phyloP scores from a whole-genome alignment of 306 rosid species.

The Sesbania bispinosa region DNA sequence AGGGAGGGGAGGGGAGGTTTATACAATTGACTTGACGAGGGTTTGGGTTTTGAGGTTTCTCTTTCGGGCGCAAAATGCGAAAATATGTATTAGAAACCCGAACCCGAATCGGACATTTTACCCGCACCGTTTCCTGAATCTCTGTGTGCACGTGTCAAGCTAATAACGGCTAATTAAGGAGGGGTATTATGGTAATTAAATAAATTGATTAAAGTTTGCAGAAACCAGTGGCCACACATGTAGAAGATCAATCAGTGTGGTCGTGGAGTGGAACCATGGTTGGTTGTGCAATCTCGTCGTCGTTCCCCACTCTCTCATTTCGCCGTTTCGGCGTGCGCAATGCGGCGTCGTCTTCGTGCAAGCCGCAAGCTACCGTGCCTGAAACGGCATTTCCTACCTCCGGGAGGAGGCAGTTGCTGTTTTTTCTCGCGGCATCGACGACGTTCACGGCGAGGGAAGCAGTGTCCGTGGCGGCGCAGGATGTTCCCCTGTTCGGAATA shows the following conservation, averaged over 20 bases:
- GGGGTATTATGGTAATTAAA: conserved; percentile 12
- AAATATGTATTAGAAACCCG: conserved; percentile 6
- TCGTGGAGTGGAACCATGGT: conserved; percentile 36
- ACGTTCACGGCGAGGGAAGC: conserved; percentile 42
- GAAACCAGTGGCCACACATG: conserved; percentile 30
- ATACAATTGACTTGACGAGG: neutral
- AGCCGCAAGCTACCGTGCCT: conserved; percentile 4
- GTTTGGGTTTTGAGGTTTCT: conserved; percentile 17
- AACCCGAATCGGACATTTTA: neutral
- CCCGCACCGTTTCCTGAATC: neutral
- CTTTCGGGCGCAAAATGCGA: conserved; percentile 44
- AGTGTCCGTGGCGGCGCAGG: conserved; percentile 58
- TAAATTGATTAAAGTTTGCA: neutral
- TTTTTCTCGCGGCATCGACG: conserved; percentile 49
- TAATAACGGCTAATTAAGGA: neutral
- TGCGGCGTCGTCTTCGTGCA: conserved; percentile 24
- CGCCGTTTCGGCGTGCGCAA: conserved; percentile 31
- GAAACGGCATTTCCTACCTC: neutral
- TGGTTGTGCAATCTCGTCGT: conserved; percentile 40
- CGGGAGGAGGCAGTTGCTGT: conserved; percentile 56
- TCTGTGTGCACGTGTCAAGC: conserved; percentile 20
- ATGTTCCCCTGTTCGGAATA: conserved; percentile 67
- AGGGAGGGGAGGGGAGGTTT: no score
- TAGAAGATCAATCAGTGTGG: conserved; percentile 29
- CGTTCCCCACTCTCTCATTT: conserved; percentile 36